Conservation (phyloP, 2,329 filamentous ascomycete species). For the Nakataea oryzae region DNA sequence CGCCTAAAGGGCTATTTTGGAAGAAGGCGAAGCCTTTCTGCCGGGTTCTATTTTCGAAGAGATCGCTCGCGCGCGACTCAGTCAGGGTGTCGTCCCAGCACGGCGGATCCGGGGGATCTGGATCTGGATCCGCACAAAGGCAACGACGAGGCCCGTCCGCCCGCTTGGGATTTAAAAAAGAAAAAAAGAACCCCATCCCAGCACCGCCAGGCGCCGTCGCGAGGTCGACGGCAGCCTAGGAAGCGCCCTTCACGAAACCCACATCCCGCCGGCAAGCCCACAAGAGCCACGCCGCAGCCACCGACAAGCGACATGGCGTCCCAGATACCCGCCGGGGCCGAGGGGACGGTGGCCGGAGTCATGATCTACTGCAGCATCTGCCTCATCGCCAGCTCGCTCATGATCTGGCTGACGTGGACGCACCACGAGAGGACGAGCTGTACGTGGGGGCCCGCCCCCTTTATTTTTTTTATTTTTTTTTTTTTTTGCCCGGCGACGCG, state of each 20-base stretch:
- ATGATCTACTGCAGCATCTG: slow-evolving; percentile 7
- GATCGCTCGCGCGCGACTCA: neutral
- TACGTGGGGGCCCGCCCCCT: no score
- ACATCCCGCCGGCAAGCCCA: no score
- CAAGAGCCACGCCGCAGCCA: no score
- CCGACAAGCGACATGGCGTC: slow-evolving; percentile 5
- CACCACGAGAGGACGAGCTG: slow-evolving; percentile 14
- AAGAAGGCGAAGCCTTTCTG: neutral
- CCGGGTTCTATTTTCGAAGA: neutral
- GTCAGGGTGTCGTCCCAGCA: neutral
- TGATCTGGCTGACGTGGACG: slow-evolving; percentile 15
- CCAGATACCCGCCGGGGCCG: slow-evolving; percentile 11
- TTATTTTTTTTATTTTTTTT: no score
- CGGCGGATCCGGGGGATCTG: no score
- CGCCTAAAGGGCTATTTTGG: neutral
- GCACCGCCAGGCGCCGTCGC: no score
- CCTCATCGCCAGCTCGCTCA: slow-evolving; percentile 6
- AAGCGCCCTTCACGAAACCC: no score
- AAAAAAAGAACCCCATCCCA: no score
- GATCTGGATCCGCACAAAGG: neutral
- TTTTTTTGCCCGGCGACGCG: no score
- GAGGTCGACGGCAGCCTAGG: no score
- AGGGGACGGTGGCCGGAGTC: slow-evolving; percentile 8
- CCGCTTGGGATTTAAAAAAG: no score
- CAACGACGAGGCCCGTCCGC: neutral